Conservation (phyloP, 345 rosid genomes). For the Corchorus olitorius region DNA sequence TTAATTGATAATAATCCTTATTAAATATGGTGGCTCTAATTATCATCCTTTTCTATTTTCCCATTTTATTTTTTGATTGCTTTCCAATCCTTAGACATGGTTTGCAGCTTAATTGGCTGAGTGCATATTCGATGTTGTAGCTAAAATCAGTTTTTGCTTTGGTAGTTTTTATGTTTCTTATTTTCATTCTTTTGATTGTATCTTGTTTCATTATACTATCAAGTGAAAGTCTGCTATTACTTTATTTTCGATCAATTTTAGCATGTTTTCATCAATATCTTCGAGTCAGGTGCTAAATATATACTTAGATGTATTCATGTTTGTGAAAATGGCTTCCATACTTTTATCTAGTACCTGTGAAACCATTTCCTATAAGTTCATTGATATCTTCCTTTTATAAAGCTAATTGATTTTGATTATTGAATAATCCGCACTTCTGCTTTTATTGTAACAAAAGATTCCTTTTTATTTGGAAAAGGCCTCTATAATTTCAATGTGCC, state of each 20-base stretch:
- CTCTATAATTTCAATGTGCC: not conserved
- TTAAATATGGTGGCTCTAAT: not conserved
- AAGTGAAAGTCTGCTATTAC: not conserved
- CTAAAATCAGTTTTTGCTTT: not conserved
- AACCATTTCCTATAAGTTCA: too few relatives aligned
- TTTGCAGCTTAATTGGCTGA: not conserved
- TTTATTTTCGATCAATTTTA: not conserved
- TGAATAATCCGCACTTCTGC: too few relatives aligned
- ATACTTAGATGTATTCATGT: too few relatives aligned
- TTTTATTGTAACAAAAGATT: too few relatives aligned
- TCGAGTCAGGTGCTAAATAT: too few relatives aligned
- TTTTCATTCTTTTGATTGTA: not conserved
- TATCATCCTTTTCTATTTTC: not conserved
- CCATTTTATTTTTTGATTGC: not conserved
- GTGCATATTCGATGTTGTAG: conserved; percentile 6
- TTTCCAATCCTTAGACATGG: not conserved
- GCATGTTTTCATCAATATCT: not conserved
- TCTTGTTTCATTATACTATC: not conserved
- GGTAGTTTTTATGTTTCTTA: not conserved
- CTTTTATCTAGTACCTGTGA: too few relatives aligned
- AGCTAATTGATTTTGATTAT: too few relatives aligned
- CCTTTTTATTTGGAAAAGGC: too few relatives aligned
- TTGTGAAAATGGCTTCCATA: too few relatives aligned
- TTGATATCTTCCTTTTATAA: too few relatives aligned
- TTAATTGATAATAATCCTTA: not conserved